Evolutionary conservation across 2,329 filamentous ascomycete genomes (phyloP).

Genomic region (Metarhizium album): DNA sequence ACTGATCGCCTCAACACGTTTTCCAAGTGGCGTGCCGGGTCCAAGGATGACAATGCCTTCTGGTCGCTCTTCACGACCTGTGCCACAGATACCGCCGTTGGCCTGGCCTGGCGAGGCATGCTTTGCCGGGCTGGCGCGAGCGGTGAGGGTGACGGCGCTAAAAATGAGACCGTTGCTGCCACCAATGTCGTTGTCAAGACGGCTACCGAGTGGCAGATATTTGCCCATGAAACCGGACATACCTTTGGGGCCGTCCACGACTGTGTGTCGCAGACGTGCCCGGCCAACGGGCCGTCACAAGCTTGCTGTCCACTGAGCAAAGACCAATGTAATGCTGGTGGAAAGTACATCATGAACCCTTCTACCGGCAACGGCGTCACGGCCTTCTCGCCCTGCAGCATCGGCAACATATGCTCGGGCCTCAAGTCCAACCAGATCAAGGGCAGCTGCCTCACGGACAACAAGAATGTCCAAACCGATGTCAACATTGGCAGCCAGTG

Average conservation of each 20-base stretch:
- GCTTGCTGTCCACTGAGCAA: constrained; percentile 71
- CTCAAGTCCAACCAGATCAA: constrained; percentile 64
- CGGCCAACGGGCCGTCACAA: constrained; percentile 41
- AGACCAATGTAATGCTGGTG: constrained; percentile 60
- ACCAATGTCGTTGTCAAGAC: constrained; percentile 86
- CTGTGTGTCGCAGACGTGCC: constrained; percentile 62
- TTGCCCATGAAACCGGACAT: constrained; percentile 89
- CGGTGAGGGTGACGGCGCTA: constrained; percentile 35
- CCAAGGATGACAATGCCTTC: constrained; percentile 73
- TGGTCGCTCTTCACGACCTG: constrained; percentile 85
- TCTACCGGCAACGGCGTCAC: constrained; percentile 65
- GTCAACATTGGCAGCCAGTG: constrained; percentile 76
- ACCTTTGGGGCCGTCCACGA: constrained; percentile 96
- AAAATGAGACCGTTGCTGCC: constrained; percentile 65
- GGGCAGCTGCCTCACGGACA: constrained; percentile 69
- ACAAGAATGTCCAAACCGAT: constrained; percentile 72
- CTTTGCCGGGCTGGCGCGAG: constrained; percentile 56
- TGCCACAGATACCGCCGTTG: constrained; percentile 73
- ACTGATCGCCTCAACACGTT: constrained; percentile 76
- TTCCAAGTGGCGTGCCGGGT: constrained; percentile 74
- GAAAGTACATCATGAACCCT: constrained; percentile 92
- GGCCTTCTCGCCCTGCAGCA: constrained; percentile 74
- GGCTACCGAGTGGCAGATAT: constrained; percentile 82
- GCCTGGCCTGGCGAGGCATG: constrained; percentile 86
- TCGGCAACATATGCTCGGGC: constrained; percentile 90